phyloP scores from a whole-genome alignment of 2,329 filamentous ascomycete genomes.

The Neonectria neomacrospora region DNA sequence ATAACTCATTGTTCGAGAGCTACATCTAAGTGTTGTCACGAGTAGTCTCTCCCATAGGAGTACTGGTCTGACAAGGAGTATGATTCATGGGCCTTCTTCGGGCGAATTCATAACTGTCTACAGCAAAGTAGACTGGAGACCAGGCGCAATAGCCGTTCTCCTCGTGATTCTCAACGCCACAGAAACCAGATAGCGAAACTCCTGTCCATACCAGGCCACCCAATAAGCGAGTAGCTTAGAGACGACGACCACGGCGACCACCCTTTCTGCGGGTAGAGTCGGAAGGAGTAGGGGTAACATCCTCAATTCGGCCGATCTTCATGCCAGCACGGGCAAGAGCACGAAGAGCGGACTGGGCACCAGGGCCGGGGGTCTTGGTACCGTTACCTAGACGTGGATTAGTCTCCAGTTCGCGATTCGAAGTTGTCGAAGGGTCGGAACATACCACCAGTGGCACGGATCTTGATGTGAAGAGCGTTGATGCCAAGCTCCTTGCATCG shows the following conservation, averaged over 20 bases:
- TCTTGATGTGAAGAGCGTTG: constrained; percentile 99
- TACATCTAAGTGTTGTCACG: constrained; percentile 26
- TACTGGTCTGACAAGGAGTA: constrained; percentile 47
- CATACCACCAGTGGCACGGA: constrained; percentile 96
- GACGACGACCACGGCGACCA: constrained; percentile 99
- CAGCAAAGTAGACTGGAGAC: constrained; percentile 67
- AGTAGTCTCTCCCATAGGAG: constrained; percentile 32
- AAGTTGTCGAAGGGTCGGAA: constrained; percentile 34
- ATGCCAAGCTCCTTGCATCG: constrained; percentile 79
- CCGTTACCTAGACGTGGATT: constrained; percentile 77
- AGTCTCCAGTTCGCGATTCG: constrained; percentile 7
- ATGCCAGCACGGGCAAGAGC: constrained; percentile 98
- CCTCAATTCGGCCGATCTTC: constrained; percentile 99
- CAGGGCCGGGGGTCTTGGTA: constrained; percentile 99
- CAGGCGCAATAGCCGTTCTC: constrained; percentile 75
- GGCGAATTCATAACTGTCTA: constrained; percentile 58
- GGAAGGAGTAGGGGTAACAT: constrained; percentile 98
- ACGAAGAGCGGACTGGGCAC: constrained; percentile 98
- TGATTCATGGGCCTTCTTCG: constrained; percentile 56
- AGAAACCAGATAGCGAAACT: constrained; percentile 61
- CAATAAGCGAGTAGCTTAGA: constrained; percentile 68
- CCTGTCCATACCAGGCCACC: constrained; percentile 49
- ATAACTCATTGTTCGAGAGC: constrained; percentile 28
- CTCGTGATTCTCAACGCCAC: constrained; percentile 78
- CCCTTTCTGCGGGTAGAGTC: constrained; percentile 99